Conservation (phyloP, 2,329 filamentous ascomycete genomes). For the Rhynchosporium agropyri region DNA sequence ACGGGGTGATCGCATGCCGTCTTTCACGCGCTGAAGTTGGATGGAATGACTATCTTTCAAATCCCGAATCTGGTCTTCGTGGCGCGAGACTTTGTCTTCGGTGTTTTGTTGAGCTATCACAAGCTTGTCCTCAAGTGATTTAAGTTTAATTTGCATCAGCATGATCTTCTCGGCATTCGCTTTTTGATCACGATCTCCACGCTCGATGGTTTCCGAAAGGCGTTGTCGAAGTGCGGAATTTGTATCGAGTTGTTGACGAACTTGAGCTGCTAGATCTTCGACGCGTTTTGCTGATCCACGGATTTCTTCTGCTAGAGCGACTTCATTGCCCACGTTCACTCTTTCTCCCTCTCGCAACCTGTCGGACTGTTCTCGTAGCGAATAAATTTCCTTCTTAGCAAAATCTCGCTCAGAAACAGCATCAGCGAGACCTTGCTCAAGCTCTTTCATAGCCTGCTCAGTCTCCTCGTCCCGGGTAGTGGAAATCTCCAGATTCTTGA, state of each 20-base stretch:
- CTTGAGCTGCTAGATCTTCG: slow-evolving; percentile 77
- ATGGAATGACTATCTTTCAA: slow-evolving; percentile 77
- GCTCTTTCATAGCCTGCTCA: slow-evolving; percentile 61
- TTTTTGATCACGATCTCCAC: slow-evolving; percentile 82
- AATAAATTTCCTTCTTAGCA: slow-evolving; percentile 65
- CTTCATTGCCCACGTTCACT: slow-evolving; percentile 60
- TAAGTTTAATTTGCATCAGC: slow-evolving; percentile 78
- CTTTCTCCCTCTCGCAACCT: slow-evolving; percentile 59
- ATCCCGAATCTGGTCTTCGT: slow-evolving; percentile 81
- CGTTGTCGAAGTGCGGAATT: slow-evolving; percentile 77
- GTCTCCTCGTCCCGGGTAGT: slow-evolving; percentile 60
- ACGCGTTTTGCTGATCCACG: slow-evolving; percentile 74
- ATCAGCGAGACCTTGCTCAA: slow-evolving; percentile 69
- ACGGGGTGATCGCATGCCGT: slow-evolving; percentile 51
- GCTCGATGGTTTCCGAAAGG: slow-evolving; percentile 75
- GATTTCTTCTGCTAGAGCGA: slow-evolving; percentile 68
- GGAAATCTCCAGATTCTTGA: slow-evolving; percentile 63
- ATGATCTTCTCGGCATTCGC: slow-evolving; percentile 81
- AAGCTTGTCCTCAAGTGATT: slow-evolving; percentile 80
- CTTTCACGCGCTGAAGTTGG: slow-evolving; percentile 75
- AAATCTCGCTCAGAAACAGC: slow-evolving; percentile 73
- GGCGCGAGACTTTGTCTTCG: slow-evolving; percentile 78
- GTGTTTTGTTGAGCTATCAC: slow-evolving; percentile 81
- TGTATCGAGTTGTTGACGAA: slow-evolving; percentile 76
- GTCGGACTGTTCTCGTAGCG: slow-evolving; percentile 64